Evolutionary conservation across 1,284 basidiomycete genomes (phyloP), one percentile per base, ranked within the genome.

Genomic region (Ceratobasidium sp.): DNA sequence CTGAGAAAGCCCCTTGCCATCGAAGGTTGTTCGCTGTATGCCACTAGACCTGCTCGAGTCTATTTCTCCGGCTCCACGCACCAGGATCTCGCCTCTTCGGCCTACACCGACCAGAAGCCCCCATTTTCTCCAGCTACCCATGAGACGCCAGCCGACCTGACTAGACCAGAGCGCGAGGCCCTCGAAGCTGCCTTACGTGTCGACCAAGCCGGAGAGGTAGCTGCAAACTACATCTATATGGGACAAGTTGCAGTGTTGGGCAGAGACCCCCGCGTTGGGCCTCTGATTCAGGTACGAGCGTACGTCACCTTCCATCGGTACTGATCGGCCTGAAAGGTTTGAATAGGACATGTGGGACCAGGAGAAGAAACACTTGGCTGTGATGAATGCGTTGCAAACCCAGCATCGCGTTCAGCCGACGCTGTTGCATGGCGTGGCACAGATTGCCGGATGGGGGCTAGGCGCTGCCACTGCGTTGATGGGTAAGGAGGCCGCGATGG

Each of bases 401-500:
- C 95, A 98, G 81, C 95, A 98, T 81, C 86, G 85, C 16, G 87
- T 95, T 39, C 88, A 95, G 34, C 96, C 96, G 14, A 98, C 96
- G 0, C 78, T 91, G 0, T 85, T 98, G 37, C 89, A 90, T 74
- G 93, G 94, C 19, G 84, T 95, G 0, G 97, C 96, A 80, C 93
- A 94, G 79, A 87, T 88, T 1, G 92, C 92, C 63, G 96, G 96
- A 0, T 95, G 92, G 80, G 90, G 92, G 0, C 84, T 98, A 4
- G 96, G 96, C 5, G 91, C 91, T 1, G 86, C 85, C 0, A 98
- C 96, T 0, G 96, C 95, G 0, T 81, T 97, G 22, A 87, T 98
- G 87, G 93, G 96, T 19, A 92, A 90, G 79, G 91, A 98, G 78
- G 95, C 95, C 7, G 96, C 96, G 0, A 98, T 98, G 96, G 96